Evolutionary conservation across 495 filamentous ascomycete species (phyloP).

Genomic region (Podospora fimiseda): DNA sequence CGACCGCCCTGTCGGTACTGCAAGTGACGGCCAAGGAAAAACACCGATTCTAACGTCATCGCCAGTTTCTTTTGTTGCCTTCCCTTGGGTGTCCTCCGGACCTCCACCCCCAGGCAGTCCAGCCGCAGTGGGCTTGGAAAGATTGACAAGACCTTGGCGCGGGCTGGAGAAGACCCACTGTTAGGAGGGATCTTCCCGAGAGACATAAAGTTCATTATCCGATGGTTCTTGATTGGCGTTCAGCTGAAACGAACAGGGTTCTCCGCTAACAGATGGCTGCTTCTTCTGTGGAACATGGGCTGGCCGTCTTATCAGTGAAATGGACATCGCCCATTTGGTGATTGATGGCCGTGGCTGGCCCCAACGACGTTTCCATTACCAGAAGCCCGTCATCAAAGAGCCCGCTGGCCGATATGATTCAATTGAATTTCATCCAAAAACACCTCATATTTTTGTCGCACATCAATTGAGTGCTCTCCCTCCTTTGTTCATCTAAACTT

Average conservation of each 20-base stretch:
- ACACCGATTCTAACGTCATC: neutral
- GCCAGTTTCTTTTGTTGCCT: neutral
- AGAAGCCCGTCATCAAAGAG: neutral
- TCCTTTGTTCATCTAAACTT: neutral
- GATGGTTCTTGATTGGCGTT: neutral
- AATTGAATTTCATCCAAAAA: neutral
- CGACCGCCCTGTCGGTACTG: neutral
- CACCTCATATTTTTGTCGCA: neutral
- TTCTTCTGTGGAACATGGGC: neutral
- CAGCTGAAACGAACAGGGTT: neutral
- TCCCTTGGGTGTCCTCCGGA: neutral
- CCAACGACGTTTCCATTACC: neutral
- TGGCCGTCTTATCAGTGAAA: neutral
- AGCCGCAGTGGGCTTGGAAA: slow-evolving; percentile 1
- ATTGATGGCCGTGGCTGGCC: neutral
- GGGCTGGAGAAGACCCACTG: neutral
- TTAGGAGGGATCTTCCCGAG: neutral
- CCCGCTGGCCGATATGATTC: neutral
- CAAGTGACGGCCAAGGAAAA: neutral
- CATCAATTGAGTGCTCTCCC: no score
- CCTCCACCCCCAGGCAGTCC: neutral
- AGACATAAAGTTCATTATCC: neutral
- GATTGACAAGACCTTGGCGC: slow-evolving; percentile 2
- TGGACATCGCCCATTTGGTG: neutral
- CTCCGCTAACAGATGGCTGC: neutral